A percentile compares a stretch with the other conserved stretches of the same genome.
phyloP scores from a whole-genome alignment of 495 filamentous ascomycete genomes.

The Penicillium bovifimosum region DNA sequence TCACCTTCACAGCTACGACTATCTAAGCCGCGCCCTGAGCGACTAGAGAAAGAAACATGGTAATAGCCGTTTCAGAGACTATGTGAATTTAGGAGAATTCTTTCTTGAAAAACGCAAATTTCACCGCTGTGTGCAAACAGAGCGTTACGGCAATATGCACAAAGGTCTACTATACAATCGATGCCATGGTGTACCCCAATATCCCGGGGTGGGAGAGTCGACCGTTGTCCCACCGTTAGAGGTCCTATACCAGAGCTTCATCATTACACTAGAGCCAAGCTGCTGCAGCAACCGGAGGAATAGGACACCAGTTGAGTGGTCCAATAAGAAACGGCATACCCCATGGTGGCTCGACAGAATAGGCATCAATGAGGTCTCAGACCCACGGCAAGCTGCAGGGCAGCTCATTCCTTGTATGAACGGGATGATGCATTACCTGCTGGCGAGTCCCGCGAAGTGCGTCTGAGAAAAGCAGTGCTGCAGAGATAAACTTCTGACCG shows the following conservation, averaged over 20 bases:
- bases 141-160: constrained; percentile 18
- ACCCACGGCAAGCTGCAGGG: constrained; percentile 37
- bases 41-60: constrained; percentile 18
- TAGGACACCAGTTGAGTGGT: constrained; percentile 15
- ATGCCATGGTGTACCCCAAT: not conserved
- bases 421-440: constrained; percentile 24
- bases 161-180: not conserved
- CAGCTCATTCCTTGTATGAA: constrained; percentile 27
- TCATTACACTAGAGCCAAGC: constrained; percentile 11
- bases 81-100: constrained; percentile 53
- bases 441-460: constrained; percentile 17
- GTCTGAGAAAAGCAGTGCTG: constrained; percentile 6
- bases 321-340: constrained; percentile 11
- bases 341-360: constrained; percentile 21
- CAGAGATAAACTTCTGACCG: constrained; percentile 24
- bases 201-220: not conserved
- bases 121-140: constrained; percentile 32
- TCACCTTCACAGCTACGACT: constrained; percentile 30
- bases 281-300: constrained; percentile 26
- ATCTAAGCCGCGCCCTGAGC: constrained; percentile 24
- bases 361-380: constrained; percentile 34
- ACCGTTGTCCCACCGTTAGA: constrained; percentile 4
- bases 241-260: constrained; percentile 11
- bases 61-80: constrained; percentile 26
- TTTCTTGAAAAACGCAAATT: not conserved